Evolutionary conservation across 805 yeast species (phyloP), one percentile per base, ranked within the genome.

Genomic region (Candida dendrica): DNA sequence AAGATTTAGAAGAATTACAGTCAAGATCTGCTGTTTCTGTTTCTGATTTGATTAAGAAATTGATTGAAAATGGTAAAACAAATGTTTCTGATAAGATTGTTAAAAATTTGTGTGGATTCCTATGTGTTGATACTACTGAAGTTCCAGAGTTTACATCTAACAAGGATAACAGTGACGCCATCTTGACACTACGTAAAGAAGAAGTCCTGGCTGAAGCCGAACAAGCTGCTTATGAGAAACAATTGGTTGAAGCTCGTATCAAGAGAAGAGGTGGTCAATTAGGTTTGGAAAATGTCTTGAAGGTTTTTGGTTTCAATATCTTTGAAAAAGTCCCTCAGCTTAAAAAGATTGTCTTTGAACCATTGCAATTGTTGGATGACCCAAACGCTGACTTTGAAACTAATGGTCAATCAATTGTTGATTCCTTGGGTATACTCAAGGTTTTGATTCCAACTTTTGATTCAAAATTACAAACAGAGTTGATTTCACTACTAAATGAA

Each of bases 51-150:
- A 76, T 89, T 32, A 55, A 63, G n/a, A 74, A 75, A 47, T 73
- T 95, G 42, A 69, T 77, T 30, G 58, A 58, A 1, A 64, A 63
- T 4, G 78, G 76, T 8, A 88, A 89, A 55, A 59, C 58, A n/a
- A 80, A 79, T 31, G 93, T 91, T 1, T 79, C 91, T 3, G 95
- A 87, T 51, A 93, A 93, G 58, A 84, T 95, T 48, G 77, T 87
- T 36, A 91, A 87, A 59, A 93, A 93, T 56, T 65, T 95, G 42
- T 86, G 96, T 64, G 95, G 91, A 0, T 91, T 91, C 58, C 58
- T 93, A 40, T 93, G 98, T 65, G 96, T 90, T 27, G 98, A 91
- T 58, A 88, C 96, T 0, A 77, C 93, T 3, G 97, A 90, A 57
- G 96, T 91, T 27, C 98, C 98, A 2, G 97, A 88, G 54, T 93